Base-by-base conservation (phyloP, 2,329 filamentous ascomycete genomes). In the Calonectria ilicicola region DNA sequence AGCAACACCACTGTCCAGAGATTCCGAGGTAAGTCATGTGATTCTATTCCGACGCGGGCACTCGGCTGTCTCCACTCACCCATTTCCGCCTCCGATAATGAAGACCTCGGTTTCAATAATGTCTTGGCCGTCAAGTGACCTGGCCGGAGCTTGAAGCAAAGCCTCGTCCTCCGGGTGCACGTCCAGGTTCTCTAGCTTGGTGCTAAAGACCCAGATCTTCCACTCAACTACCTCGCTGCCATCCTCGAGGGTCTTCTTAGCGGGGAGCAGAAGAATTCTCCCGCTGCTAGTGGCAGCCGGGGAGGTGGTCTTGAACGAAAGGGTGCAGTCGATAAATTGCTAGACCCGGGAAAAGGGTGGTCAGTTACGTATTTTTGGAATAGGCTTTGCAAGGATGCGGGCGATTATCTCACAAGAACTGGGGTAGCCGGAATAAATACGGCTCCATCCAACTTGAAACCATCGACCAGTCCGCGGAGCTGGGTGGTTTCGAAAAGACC, bases 181-280 rank as follows among this genome's bases (percentile, higher is more conserved):
- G 4, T 76, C 72, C 1, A 77, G 21, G 5, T 67, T 47, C 2
- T 72, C 69, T 1, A 77, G 53, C 2, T 63, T 72, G 17, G 75
- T 76, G 32, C 75, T 77, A 0, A 77, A 10, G 8, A 76, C 69
- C 76, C 76, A 77, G 1, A 77, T 75, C 12, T 70, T 76, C 72
- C 75, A 76, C 3, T 70, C 26, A 0, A 77, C 12, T 1, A 8
- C 17, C 0, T 14, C 19, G 5, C 1, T 2, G 1, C 2, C 53
- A 40, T 60, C 32, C 53, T 40, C 58, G 2, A 19, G 10, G 21
- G 58, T 46, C 17, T 21, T 32, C 10, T 65, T 51, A 1, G 40
- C 23, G 0, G 76, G 75, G 1, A 73, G 35, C 14, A 77, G 74
- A 0, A 76, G 23, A 1, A 72, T 19, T 1, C 74, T 64, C 4